Evolutionary conservation across 352 stramenopile species (phyloP).

Genomic region (Paralagenidium karlingii): DNA sequence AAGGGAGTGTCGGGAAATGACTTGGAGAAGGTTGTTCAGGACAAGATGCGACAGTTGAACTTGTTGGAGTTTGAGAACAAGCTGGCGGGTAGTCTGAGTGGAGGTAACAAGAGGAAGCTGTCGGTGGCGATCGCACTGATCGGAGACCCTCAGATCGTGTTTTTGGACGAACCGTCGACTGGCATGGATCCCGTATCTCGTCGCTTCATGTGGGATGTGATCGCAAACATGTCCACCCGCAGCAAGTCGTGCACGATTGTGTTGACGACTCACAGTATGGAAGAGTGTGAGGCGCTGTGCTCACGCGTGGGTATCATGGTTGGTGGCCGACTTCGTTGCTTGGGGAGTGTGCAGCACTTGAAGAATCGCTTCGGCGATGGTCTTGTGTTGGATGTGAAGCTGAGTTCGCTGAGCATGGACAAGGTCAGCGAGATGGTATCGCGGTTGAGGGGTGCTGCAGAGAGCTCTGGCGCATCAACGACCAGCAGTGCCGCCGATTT

Average conservation of each 20-base stretch:
- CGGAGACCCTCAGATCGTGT: conserved; percentile 77
- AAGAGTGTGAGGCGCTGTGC: conserved; percentile 92
- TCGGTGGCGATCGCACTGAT: conserved; percentile 93
- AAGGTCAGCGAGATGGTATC: conserved; percentile 1
- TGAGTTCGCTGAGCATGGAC: conserved; percentile 14
- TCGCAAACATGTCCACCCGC: conserved; percentile 57
- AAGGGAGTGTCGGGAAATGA: conserved; percentile 56
- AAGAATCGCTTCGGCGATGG: conserved; percentile 94
- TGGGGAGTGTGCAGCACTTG: conserved; percentile 89
- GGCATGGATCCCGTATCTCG: conserved; percentile 92
- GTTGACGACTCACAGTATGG: conserved; percentile 93
- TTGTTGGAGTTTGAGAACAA: conserved; percentile 73
- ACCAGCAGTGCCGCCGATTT: too few relatives aligned
- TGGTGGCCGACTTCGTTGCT: conserved; percentile 46
- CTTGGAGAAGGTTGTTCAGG: conserved; percentile 41
- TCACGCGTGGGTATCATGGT: conserved; percentile 93
- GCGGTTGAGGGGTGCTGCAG: too few relatives aligned
- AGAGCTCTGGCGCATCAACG: too few relatives aligned
- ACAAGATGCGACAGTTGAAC: conserved; percentile 80
- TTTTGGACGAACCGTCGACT: conserved; percentile 87
- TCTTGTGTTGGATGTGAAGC: conserved; percentile 77
- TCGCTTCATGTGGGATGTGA: conserved; percentile 90
- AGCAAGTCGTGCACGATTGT: conserved; percentile 71
- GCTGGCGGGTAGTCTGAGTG: conserved; percentile 58
- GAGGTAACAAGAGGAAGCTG: conserved; percentile 93